These are phyloP conservation scores for Blastobotrys muscicola DNA, from an alignment of 805 yeast species.

Conservation along the genomic window DNA sequence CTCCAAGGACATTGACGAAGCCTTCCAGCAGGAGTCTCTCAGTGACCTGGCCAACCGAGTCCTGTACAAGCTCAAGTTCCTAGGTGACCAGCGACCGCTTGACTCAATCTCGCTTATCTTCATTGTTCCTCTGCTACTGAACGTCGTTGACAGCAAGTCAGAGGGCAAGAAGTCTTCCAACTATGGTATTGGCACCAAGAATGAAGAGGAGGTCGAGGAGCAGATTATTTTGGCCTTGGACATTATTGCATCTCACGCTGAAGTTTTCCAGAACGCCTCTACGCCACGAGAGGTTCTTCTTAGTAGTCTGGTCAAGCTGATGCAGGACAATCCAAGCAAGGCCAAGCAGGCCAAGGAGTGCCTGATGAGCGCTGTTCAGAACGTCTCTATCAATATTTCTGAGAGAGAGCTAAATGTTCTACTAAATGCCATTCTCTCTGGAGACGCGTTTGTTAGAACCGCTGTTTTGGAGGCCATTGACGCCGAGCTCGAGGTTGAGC, in stretches of 20 bases:
- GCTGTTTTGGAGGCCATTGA: conserved; percentile 78
- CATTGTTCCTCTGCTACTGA: conserved; percentile 61
- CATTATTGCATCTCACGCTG: conserved; percentile 44
- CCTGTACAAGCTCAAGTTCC: conserved; percentile 64
- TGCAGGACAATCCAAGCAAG: conserved; percentile 59
- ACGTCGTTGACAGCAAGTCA: conserved; percentile 43
- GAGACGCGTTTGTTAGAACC: conserved; percentile 63
- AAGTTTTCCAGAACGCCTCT: conserved; percentile 44
- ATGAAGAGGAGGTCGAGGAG: conserved; percentile 85
- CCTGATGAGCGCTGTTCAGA: conserved; percentile 65
- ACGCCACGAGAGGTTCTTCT: conserved; percentile 65
- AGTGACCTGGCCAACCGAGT: conserved; percentile 51
- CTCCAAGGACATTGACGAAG: conserved; percentile 34
- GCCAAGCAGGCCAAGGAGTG: conserved; percentile 80
- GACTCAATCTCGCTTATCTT: conserved; percentile 63
- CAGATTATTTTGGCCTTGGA: conserved; percentile 70
- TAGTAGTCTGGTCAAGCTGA: conserved; percentile 49
- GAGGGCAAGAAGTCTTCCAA: neutral
- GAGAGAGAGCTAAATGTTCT: conserved; percentile 49
- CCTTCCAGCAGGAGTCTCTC: conserved; percentile 42
- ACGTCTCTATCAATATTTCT: conserved; percentile 54
- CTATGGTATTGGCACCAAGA: conserved; percentile 38
- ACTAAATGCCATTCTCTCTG: conserved; percentile 45
- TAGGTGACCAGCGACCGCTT: conserved; percentile 63
- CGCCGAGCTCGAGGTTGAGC: conserved; percentile 52